Evolutionary conservation across 148 eudicot species (phyloP), one percentile per base, ranked within the genome.

Genomic region (Arbutus unedo): DNA sequence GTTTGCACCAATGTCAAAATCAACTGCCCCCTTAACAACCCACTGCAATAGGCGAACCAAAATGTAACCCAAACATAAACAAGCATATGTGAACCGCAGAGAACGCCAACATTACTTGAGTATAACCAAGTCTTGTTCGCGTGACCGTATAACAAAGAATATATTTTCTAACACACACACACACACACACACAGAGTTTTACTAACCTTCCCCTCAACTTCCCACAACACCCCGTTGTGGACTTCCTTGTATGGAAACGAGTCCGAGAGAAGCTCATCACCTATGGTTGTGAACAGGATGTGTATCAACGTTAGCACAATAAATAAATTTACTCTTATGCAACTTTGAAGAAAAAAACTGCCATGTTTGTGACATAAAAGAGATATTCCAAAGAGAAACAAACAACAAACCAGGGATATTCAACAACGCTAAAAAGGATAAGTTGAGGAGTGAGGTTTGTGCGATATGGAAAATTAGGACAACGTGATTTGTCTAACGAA

Each of bases 191-290:
- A 50, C 0, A 9, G 6, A 5, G 54, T 50, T 31, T 31, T 31
- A 31, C 38, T 56, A 38, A 95, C 98, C 93, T 96, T 91, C 79
- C 99, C 99, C 8, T 94, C 94, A 53, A 96, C 98, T 83, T 96
- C 97, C 98, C 98, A 96, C 19, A 96, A 86, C n/a, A 86, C 84
- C 31, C 98, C 98, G 72, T 89, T 86, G 43, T 83, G 84, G 6
- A 93, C 80, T 73, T 94, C 99, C 83, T 86, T 92, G 98, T 93
- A 96, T 0, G 91, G 84, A 49, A 93, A 96, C 0, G 99, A 94
- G 81, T 96, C 99, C 0, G 97, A 93, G 81, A 94, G 92, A 82
- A 94, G 91, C 91, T 96, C 98, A 84, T 94, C 99, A 74, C 95
- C 97, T 96, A 38, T 9, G 10, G 6, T 4, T 2, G 18, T 56